A percentile compares a stretch with the other conserved stretches of the same genome.
These are phyloP conservation scores for Cercospora nicotianae DNA, from an alignment of 2,329 filamentous ascomycete genomes.

Conservation along the genomic window DNA sequence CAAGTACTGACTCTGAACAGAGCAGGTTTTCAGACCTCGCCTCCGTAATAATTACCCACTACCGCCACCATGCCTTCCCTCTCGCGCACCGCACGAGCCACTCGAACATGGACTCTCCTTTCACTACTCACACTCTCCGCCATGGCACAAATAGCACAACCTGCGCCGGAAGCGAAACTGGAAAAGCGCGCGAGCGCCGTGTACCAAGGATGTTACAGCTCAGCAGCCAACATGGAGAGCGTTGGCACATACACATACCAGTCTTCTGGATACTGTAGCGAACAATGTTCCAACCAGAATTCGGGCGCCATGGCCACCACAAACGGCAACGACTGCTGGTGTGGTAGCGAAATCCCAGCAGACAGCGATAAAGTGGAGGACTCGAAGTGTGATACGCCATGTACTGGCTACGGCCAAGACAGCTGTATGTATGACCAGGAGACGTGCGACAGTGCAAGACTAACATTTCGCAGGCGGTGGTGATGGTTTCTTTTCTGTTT, in stretches of 20 bases:
- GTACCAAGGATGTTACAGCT: slow-evolving; percentile 55
- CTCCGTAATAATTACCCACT: slow-evolving; percentile 37
- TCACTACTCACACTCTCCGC: slow-evolving; percentile 23
- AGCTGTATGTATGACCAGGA: slow-evolving; percentile 15
- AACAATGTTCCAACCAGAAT: slow-evolving; percentile 48
- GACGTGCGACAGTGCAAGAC: neutral
- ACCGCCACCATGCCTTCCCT: slow-evolving; percentile 19
- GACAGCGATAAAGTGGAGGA: slow-evolving; percentile 56
- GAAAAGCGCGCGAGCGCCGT: slow-evolving; percentile 59
- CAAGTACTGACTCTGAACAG: slow-evolving; percentile 3
- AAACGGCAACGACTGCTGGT: slow-evolving; percentile 69
- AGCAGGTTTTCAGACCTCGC: slow-evolving; percentile 19
- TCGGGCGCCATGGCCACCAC: slow-evolving; percentile 64
- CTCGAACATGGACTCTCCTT: slow-evolving; percentile 18
- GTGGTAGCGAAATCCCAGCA: slow-evolving; percentile 70
- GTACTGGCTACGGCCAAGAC: slow-evolving; percentile 40
- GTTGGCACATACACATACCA: slow-evolving; percentile 55
- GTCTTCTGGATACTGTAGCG: slow-evolving; percentile 57
- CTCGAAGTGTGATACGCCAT: slow-evolving; percentile 63
- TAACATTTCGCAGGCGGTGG: slow-evolving; percentile 56
- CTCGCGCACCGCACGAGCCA: slow-evolving; percentile 9
- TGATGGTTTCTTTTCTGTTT: slow-evolving; percentile 52
- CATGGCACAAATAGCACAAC: slow-evolving; percentile 57
- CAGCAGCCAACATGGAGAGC: slow-evolving; percentile 49
- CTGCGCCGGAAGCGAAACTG: slow-evolving; percentile 50